A percentile compares a stretch with the other conserved stretches of the same genome.
Evolutionary conservation across 169 alveolate species (phyloP).

Genomic region (Cryptosporidium bovis): DNA sequence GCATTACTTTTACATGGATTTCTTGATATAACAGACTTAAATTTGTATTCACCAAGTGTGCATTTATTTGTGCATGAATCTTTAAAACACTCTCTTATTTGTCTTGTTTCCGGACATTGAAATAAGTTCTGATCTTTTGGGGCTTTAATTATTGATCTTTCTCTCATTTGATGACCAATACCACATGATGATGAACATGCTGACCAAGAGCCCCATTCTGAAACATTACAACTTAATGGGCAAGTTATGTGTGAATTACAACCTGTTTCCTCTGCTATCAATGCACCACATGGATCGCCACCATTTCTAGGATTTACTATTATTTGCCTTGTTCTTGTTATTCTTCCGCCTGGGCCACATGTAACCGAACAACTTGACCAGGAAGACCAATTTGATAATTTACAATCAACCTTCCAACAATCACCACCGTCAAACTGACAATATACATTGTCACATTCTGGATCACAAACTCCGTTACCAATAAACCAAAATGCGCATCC

Average conservation of each 20-base stretch:
- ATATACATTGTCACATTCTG: slow-evolving; percentile 76
- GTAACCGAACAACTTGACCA: slow-evolving; percentile 73
- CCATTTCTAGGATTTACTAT: slow-evolving; percentile 76
- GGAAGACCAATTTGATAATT: slow-evolving; percentile 73
- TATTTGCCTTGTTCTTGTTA: slow-evolving; percentile 75
- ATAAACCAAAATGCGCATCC: slow-evolving; percentile 82
- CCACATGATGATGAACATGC: slow-evolving; percentile 80
- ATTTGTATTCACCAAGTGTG: slow-evolving; percentile 32
- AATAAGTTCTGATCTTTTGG: slow-evolving; percentile 61
- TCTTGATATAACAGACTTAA: slow-evolving; percentile 27
- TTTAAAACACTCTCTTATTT: slow-evolving; percentile 33
- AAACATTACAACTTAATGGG: slow-evolving; percentile 76
- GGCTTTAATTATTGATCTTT: slow-evolving; percentile 76
- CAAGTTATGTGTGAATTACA: slow-evolving; percentile 78
- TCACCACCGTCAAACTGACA: slow-evolving; percentile 83
- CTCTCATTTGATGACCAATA: slow-evolving; percentile 78
- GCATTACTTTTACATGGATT: slow-evolving; percentile 20
- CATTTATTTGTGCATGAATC: slow-evolving; percentile 51
- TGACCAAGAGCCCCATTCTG: slow-evolving; percentile 80
- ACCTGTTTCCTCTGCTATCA: slow-evolving; percentile 56
- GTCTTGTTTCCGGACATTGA: slow-evolving; percentile 69
- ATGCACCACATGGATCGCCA: slow-evolving; percentile 75
- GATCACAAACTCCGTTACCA: slow-evolving; percentile 81
- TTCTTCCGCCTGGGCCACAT: slow-evolving; percentile 74
- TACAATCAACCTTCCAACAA: slow-evolving; percentile 81